phyloP scores from a whole-genome alignment of 495 filamentous ascomycete species.

The Glonium stellatum region DNA sequence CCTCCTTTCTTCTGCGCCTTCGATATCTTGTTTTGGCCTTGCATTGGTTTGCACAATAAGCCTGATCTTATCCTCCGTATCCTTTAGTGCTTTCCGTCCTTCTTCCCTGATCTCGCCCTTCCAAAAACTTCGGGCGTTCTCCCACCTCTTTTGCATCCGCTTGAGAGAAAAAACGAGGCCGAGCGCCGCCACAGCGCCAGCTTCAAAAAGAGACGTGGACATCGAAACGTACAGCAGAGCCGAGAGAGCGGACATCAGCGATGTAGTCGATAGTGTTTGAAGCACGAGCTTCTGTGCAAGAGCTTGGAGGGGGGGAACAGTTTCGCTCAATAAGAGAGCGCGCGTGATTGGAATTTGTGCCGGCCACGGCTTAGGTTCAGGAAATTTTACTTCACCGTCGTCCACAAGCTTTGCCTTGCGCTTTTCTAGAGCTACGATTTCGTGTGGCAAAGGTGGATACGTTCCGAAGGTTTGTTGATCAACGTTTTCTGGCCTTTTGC shows the following conservation, averaged over 20 bases:
- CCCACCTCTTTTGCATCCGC: constrained; percentile 75
- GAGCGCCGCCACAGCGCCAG: constrained; percentile 69
- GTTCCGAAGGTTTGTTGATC: not conserved
- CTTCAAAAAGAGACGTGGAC: constrained; percentile 58
- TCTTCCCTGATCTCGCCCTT: constrained; percentile 71
- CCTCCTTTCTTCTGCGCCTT: constrained; percentile 37
- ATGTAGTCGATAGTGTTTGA: constrained; percentile 61
- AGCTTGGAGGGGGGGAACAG: constrained; percentile 69
- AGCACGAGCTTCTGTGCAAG: constrained; percentile 72
- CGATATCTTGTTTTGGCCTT: constrained; percentile 33
- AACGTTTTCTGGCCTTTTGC: constrained; percentile 3
- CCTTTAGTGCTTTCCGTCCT: constrained; percentile 63
- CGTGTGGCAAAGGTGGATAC: not conserved
- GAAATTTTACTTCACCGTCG: constrained; percentile 11
- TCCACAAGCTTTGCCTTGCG: constrained; percentile 12
- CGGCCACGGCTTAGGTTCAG: constrained; percentile 35
- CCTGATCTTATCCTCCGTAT: constrained; percentile 59
- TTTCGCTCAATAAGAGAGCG: constrained; percentile 48
- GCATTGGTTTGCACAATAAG: constrained; percentile 48
- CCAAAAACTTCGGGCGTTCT: constrained; percentile 61
- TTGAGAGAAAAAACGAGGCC: constrained; percentile 67
- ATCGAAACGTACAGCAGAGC: constrained; percentile 62
- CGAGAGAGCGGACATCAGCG: constrained; percentile 55
- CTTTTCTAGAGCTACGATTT: constrained; percentile 17
- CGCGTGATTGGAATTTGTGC: constrained; percentile 52